phyloP scores from a whole-genome alignment of 495 filamentous ascomycete species.

The Penicillium bialowiezense region DNA sequence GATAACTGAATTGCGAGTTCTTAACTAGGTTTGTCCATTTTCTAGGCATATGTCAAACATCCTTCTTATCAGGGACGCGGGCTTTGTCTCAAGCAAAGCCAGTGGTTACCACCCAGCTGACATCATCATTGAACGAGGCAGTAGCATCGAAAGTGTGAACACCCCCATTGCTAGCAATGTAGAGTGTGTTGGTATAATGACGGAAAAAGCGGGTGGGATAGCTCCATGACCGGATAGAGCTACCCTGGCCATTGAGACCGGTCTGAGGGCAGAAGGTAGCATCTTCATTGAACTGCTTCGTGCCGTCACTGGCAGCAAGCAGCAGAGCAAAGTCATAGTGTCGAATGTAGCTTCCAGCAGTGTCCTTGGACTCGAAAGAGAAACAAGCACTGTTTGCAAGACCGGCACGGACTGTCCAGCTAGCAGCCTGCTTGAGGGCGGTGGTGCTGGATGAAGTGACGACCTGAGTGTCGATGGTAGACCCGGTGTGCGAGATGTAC shows the following conservation, averaged over 20 bases:
- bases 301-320: conserved; percentile 46
- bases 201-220: conserved; percentile 56
- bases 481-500: conserved; percentile 49
- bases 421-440: conserved; percentile 46
- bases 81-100: conserved; percentile 51
- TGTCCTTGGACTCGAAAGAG: conserved; percentile 56
- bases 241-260: conserved; percentile 46
- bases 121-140: conserved; percentile 48
- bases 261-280: conserved; percentile 53
- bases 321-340: conserved; percentile 47
- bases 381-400: conserved; percentile 51
- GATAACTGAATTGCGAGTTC: no score
- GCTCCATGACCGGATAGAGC: conserved; percentile 51
- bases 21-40: no score
- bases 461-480: conserved; percentile 48
- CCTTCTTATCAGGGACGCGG: no score
- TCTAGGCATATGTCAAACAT: no score
- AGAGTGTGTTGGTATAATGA: conserved; percentile 45
- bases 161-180: conserved; percentile 52
- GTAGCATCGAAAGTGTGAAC: conserved; percentile 47
- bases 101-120: conserved; percentile 43
- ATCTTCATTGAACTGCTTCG: conserved; percentile 51
- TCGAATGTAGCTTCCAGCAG: conserved; percentile 52
- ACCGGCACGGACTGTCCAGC: conserved; percentile 52
- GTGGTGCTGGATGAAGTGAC: conserved; percentile 49